Percentiles rank a stretch among this genome's conserved stretches.
Evolutionary conservation across 1,139 yeast genomes (phyloP).

Genomic region (Scheffersomyces segobiensis): DNA sequence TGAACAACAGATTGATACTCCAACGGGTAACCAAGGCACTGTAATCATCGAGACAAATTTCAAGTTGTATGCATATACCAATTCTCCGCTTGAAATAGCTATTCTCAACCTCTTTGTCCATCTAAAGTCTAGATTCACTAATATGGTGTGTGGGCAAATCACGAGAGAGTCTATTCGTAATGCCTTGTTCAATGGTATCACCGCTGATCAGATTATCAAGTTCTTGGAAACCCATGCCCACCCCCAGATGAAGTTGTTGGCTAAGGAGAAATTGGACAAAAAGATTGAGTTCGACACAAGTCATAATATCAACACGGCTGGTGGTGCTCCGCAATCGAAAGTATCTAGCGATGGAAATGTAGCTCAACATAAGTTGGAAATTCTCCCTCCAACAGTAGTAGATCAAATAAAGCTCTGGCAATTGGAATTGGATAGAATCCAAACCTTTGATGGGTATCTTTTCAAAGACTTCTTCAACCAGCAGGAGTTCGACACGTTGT

Average conservation of each 20-base stretch:
- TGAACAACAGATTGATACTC: conserved; percentile 11
- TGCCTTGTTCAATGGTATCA: conserved; percentile 85
- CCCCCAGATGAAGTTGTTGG: conserved; percentile 79
- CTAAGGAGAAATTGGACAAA: conserved; percentile 66
- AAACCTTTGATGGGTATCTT: conserved; percentile 82
- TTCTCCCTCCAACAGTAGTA: conserved; percentile 91
- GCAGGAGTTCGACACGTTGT: conserved; percentile 72
- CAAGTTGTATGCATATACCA: conserved; percentile 89
- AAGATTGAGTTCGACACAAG: conserved; percentile 66
- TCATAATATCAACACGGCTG: conserved; percentile 53
- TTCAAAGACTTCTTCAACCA: conserved; percentile 82
- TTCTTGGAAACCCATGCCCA: conserved; percentile 93
- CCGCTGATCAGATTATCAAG: conserved; percentile 91
- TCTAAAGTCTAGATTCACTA: conserved; percentile 78
- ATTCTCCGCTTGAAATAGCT: conserved; percentile 94
- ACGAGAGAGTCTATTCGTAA: conserved; percentile 88
- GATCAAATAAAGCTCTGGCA: conserved; percentile 98
- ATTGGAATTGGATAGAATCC: conserved; percentile 88
- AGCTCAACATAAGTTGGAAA: conserved; percentile 52
- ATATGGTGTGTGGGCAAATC: conserved; percentile 90
- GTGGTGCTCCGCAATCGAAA: conserved; percentile 41
- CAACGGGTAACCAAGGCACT: conserved; percentile 51
- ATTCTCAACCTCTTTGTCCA: conserved; percentile 86
- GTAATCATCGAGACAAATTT: conserved; percentile 91
- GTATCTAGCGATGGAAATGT: conserved; percentile 21